Conservation (phyloP, 805 yeast species). For the Saccharomycopsis fibuligera region DNA sequence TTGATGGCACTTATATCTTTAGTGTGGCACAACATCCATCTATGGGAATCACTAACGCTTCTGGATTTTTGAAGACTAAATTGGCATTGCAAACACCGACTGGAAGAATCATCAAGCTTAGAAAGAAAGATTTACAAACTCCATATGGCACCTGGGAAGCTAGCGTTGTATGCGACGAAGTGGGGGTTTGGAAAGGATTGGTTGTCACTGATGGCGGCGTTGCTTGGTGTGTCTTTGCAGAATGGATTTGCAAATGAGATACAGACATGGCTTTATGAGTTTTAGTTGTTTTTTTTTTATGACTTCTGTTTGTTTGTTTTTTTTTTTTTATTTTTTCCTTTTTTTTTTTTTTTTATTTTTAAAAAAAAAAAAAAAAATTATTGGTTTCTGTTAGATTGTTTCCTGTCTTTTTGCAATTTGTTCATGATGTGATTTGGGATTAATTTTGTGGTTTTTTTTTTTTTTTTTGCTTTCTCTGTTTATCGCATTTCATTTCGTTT, state of each 20-base stretch:
- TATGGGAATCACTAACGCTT: constrained; percentile 36
- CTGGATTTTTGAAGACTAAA: constrained; percentile 41
- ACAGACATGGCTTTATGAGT: neutral
- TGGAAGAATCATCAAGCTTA: constrained; percentile 64
- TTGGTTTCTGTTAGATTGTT: too few species aligned
- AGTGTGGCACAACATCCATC: constrained; percentile 57
- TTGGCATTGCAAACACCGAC: constrained; percentile 78
- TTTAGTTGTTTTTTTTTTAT: neutral
- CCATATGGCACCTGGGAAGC: constrained; percentile 54
- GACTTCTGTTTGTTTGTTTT: neutral
- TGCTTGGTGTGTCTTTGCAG: constrained; percentile 86
- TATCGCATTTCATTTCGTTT: too few species aligned
- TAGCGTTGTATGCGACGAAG: constrained; percentile 57
- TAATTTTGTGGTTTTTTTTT: neutral
- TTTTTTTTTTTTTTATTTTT: neutral
- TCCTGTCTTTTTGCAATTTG: too few species aligned
- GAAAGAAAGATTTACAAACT: constrained; percentile 39
- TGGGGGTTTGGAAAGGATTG: constrained; percentile 79
- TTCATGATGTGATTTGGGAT: too few species aligned
- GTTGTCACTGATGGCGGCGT: constrained; percentile 70
- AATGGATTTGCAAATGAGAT: constrained; percentile 58
- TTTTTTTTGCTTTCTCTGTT: neutral
- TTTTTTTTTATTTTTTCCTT: neutral
- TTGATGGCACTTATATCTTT: constrained; percentile 58
- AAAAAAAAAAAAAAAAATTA: too few species aligned